Conservation (phyloP, 2,329 filamentous ascomycete genomes). For the Talaromyces atroroseus region DNA sequence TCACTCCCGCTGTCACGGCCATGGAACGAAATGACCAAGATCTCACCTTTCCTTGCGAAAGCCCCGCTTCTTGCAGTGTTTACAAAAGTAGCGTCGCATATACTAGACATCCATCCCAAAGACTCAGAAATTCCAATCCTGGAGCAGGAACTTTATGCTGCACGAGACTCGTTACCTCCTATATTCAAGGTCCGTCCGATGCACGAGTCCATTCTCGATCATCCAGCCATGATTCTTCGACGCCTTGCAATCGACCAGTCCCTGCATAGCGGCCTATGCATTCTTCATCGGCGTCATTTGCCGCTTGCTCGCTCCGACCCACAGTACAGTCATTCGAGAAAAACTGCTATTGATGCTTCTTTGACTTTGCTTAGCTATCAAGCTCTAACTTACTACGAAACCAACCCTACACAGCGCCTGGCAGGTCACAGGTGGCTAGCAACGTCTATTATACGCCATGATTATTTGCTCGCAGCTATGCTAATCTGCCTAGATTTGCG, state of each 20-base stretch:
- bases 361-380: slow-evolving; percentile 72
- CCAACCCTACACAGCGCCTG: slow-evolving; percentile 64
- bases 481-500: slow-evolving; percentile 73
- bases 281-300: slow-evolving; percentile 79
- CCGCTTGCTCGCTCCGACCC: slow-evolving; percentile 64
- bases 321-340: slow-evolving; percentile 71
- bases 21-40: slow-evolving; percentile 49
- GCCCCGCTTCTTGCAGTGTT: slow-evolving; percentile 28
- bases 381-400: slow-evolving; percentile 65
- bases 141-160: slow-evolving; percentile 47
- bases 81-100: slow-evolving; percentile 29
- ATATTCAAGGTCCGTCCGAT: slow-evolving; percentile 68
- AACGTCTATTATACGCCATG: slow-evolving; percentile 68
- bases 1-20: slow-evolving; percentile 50
- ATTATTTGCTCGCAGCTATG: slow-evolving; percentile 78
- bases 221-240: slow-evolving; percentile 62
- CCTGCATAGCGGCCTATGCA: slow-evolving; percentile 68
- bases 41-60: slow-evolving; percentile 37
- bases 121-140: slow-evolving; percentile 50
- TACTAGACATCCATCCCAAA: slow-evolving; percentile 40
- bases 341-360: slow-evolving; percentile 72
- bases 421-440: slow-evolving; percentile 72
- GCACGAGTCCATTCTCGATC: slow-evolving; percentile 65
- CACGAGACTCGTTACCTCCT: slow-evolving; percentile 61
- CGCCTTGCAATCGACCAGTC: slow-evolving; percentile 54